A percentile compares a stretch with the other conserved stretches of the same genome.
phyloP scores from a whole-genome alignment of 176 grass and related monocot genomes.

The Aechmea fasciata region DNA sequence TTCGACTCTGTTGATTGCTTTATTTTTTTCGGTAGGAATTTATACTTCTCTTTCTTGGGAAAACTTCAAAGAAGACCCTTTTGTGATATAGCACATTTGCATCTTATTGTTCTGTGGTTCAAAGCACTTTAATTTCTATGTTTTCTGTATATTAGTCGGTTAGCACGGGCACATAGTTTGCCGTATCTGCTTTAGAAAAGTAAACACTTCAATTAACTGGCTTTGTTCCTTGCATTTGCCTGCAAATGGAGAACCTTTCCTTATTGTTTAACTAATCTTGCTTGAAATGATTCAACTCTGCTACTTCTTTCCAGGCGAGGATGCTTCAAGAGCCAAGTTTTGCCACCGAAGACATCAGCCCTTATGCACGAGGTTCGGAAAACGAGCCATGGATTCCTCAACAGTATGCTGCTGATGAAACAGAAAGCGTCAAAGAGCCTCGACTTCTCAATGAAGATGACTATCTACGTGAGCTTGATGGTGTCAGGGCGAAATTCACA shows the following conservation, averaged over 20 bases:
- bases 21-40: no score
- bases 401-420: slow-evolving; percentile 19
- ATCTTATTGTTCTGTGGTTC: no score
- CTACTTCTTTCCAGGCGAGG: slow-evolving; percentile 41
- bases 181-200: neutral
- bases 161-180: no score
- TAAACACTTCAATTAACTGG: neutral
- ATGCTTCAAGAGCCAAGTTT: slow-evolving; percentile 46
- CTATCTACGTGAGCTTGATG: slow-evolving; percentile 71
- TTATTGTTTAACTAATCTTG: neutral
- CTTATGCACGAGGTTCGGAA: slow-evolving; percentile 21
- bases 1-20: no score
- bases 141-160: no score
- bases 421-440: slow-evolving; percentile 26
- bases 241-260: neutral
- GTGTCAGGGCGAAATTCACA: slow-evolving; percentile 39
- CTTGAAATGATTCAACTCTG: slow-evolving; percentile 8
- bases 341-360: slow-evolving; percentile 14
- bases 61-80: no score
- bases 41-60: no score
- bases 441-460: slow-evolving; percentile 45
- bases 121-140: no score
- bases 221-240: neutral
- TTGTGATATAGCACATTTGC: no score
- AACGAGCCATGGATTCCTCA: slow-evolving; percentile 32